These are phyloP conservation scores for Eucalyptus curtisii DNA, from an alignment of 345 rosid species.

Conservation along the genomic window DNA sequence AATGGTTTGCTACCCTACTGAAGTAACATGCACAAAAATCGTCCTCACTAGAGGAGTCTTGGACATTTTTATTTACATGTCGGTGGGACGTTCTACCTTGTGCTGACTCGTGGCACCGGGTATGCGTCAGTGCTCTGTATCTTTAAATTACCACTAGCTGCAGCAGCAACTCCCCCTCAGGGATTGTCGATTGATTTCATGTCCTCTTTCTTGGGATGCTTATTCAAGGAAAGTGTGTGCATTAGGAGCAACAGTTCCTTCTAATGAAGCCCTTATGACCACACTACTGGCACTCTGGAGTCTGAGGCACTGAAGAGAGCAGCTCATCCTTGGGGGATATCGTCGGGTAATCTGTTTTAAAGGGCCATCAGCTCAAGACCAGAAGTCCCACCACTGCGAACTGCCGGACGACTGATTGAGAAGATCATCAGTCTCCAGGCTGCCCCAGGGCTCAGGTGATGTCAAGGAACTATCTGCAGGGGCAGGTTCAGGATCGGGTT, in stretches of 20 bases:
- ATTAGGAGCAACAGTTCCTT: background rate
- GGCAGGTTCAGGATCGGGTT: background rate
- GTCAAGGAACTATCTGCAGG: slow-evolving; percentile 10
- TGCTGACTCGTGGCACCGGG: background rate
- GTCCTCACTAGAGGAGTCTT: background rate
- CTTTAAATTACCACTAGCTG: background rate
- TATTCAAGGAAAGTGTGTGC: background rate
- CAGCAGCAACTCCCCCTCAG: background rate
- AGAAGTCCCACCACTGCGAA: slow-evolving; percentile 32
- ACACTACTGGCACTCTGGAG: background rate
- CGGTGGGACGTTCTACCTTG: background rate
- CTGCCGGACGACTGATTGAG: slow-evolving; percentile 23
- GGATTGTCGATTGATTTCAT: background rate
- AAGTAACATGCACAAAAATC: background rate
- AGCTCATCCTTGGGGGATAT: background rate
- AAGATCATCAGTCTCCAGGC: slow-evolving; percentile 16
- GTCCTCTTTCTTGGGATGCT: background rate
- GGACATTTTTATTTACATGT: background rate
- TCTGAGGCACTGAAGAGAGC: background rate
- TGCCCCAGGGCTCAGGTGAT: slow-evolving; percentile 28
- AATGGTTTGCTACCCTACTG: background rate
- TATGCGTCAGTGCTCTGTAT: background rate
- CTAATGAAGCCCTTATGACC: background rate
- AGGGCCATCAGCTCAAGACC: slow-evolving; percentile 12
- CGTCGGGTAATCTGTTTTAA: background rate